Conservation (phyloP, 257 asterid species). For the Lavandula angustifolia region DNA sequence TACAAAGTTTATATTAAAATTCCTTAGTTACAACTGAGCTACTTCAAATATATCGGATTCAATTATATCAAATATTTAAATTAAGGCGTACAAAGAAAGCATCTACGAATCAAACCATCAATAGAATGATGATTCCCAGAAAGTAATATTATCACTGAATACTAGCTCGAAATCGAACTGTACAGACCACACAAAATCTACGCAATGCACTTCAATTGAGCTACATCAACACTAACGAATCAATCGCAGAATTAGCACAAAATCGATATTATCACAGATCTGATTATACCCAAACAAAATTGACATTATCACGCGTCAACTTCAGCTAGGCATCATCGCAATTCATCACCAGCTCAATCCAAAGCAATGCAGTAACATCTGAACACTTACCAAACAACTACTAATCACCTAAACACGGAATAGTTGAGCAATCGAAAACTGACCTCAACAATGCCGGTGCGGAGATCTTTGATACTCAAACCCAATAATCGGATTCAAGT, state of each 20-base stretch:
- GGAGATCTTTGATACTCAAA: constrained; percentile 51
- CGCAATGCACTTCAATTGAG: constrained; percentile 30
- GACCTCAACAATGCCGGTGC: constrained; percentile 45
- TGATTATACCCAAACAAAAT: constrained; percentile 34
- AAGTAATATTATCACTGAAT: not conserved
- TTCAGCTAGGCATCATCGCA: constrained; percentile 30
- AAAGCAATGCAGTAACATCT: constrained; percentile 17
- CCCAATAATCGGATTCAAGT: constrained; percentile 50
- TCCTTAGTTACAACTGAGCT: constrained; percentile 7
- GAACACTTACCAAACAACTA: constrained; percentile 22
- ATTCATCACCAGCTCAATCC: constrained; percentile 32
- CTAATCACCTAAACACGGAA: constrained; percentile 23
- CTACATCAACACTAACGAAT: constrained; percentile 16
- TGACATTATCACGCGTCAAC: constrained; percentile 33
- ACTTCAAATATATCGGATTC: not conserved
- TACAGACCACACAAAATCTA: constrained; percentile 21
- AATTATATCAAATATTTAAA: constrained; percentile 2
- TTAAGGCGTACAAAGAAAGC: not conserved
- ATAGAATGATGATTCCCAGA: constrained; percentile 22
- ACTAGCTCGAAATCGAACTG: constrained; percentile 14
- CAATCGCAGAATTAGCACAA: constrained; percentile 16
- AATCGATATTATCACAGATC: constrained; percentile 54
- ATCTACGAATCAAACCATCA: constrained; percentile 5
- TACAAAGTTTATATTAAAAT: constrained; percentile 7
- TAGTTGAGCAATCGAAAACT: constrained; percentile 43